These are phyloP conservation scores for Leptographium radiaticola DNA, from an alignment of 2,329 filamentous ascomycete species.

Conservation along the genomic window DNA sequence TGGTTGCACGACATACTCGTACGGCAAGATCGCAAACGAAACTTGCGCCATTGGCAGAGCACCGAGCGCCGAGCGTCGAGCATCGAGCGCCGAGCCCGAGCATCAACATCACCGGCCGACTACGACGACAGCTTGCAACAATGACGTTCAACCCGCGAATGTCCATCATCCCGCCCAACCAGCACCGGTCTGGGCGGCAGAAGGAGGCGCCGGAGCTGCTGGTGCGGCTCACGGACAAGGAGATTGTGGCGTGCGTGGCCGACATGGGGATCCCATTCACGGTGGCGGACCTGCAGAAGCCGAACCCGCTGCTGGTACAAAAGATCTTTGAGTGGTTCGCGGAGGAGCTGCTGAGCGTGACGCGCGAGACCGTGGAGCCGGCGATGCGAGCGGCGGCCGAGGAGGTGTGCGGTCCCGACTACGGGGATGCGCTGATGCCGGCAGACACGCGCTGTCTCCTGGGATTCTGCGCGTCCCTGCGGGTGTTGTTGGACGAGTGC, in stretches of 20 bases:
- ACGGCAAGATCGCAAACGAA: background rate
- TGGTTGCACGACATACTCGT: background rate
- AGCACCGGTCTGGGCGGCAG: slow-evolving; percentile 37
- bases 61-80: too few relatives aligned
- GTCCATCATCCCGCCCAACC: slow-evolving; percentile 44
- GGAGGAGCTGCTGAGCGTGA: slow-evolving; percentile 85
- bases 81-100: background rate
- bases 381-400: slow-evolving; percentile 89
- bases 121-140: background rate
- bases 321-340: slow-evolving; percentile 98
- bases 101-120: background rate
- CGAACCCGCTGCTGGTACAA: slow-evolving; percentile 87
- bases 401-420: slow-evolving; percentile 64
- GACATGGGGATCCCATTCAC: slow-evolving; percentile 90
- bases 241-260: slow-evolving; percentile 94
- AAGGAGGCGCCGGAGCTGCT: slow-evolving; percentile 47
- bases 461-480: slow-evolving; percentile 83
- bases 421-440: slow-evolving; percentile 65
- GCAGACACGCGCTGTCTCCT: slow-evolving; percentile 85
- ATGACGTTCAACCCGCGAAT: slow-evolving; percentile 49
- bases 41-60: too few relatives aligned
- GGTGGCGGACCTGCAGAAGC: slow-evolving; percentile 78
- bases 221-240: slow-evolving; percentile 51
- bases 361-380: slow-evolving; percentile 83
- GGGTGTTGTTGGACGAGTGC: slow-evolving; percentile 70